A percentile compares a stretch with the other conserved stretches of the same genome.
Evolutionary conservation across 2,329 filamentous ascomycete species (phyloP).

Genomic region (Colletotrichum noveboracense): DNA sequence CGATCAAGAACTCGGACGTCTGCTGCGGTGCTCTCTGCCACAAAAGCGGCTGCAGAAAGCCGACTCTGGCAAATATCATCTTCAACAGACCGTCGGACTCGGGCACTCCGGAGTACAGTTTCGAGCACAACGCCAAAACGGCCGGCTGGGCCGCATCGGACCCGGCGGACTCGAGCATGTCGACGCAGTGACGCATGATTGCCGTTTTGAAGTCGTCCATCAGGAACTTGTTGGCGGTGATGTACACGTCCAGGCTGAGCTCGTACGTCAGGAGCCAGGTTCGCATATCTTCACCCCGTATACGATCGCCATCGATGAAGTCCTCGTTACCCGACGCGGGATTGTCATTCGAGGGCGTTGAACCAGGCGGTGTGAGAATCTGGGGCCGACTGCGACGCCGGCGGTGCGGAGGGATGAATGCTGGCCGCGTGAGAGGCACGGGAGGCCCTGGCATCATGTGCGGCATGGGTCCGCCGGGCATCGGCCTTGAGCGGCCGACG

Average conservation of each 20-base stretch:
- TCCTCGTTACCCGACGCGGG: constrained; percentile 19
- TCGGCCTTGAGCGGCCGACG: constrained; percentile 35
- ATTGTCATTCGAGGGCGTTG: constrained; percentile 8
- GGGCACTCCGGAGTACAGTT: constrained; percentile 47
- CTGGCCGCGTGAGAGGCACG: neutral
- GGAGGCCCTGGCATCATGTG: constrained; percentile 12
- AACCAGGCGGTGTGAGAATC: constrained; percentile 15
- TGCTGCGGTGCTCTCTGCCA: constrained; percentile 46
- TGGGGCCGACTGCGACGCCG: constrained; percentile 14
- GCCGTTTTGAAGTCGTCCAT: constrained; percentile 49
- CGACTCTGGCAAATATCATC: constrained; percentile 54
- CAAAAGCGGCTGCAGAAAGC: constrained; percentile 50
- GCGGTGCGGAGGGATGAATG: constrained; percentile 16
- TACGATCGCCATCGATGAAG: constrained; percentile 32
- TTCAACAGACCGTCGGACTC: constrained; percentile 47
- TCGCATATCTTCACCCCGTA: constrained; percentile 48
- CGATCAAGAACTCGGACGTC: constrained; percentile 46
- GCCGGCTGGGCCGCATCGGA: constrained; percentile 47
- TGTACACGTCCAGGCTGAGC: constrained; percentile 54
- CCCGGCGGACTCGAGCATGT: constrained; percentile 50
- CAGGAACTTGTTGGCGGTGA: constrained; percentile 52
- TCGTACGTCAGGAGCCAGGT: constrained; percentile 54
- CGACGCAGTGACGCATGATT: constrained; percentile 46
- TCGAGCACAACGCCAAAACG: constrained; percentile 47
- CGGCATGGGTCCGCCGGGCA: constrained; percentile 26